These are phyloP conservation scores for Abelmoschus esculentus DNA, from an alignment of 345 rosid species.

Conservation along the genomic window DNA sequence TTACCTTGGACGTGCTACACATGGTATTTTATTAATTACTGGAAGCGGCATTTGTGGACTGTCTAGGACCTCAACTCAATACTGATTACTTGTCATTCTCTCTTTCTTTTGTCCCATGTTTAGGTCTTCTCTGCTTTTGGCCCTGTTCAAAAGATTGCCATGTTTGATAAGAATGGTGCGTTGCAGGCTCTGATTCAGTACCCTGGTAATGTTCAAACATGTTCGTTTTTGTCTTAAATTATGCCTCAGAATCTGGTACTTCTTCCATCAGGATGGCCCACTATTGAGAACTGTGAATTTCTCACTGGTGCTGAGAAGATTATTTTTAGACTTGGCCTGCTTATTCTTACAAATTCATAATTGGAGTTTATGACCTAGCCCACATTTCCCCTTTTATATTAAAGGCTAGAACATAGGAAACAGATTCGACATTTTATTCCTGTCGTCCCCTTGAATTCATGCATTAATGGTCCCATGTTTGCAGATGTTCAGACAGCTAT, in stretches of 20 bases:
- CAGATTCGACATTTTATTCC: neutral
- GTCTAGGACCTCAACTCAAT: neutral
- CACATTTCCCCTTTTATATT: neutral
- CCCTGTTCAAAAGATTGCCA: constrained; percentile 91
- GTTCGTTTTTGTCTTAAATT: neutral
- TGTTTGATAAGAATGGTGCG: constrained; percentile 98
- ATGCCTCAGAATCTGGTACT: neutral
- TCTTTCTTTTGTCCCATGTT: neutral
- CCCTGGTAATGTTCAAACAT: constrained; percentile 41
- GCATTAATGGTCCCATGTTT: constrained; percentile 10
- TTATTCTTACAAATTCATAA: neutral
- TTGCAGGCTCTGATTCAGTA: constrained; percentile 86
- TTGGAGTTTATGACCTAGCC: too few species aligned
- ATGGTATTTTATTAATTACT: constrained; percentile 46
- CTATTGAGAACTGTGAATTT: neutral
- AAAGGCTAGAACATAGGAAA: neutral
- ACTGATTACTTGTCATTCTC: neutral
- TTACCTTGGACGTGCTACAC: constrained; percentile 89
- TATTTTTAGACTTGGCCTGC: neutral
- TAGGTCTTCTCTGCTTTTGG: constrained; percentile 95
- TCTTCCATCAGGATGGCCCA: neutral
- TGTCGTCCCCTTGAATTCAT: constrained; percentile 1
- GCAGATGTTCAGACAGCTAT: constrained; percentile 95
- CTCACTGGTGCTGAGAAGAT: neutral
- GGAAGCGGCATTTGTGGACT: neutral